Conservation (phyloP, 2,329 filamentous ascomycete genomes). For the Hypoxylon sp. region DNA sequence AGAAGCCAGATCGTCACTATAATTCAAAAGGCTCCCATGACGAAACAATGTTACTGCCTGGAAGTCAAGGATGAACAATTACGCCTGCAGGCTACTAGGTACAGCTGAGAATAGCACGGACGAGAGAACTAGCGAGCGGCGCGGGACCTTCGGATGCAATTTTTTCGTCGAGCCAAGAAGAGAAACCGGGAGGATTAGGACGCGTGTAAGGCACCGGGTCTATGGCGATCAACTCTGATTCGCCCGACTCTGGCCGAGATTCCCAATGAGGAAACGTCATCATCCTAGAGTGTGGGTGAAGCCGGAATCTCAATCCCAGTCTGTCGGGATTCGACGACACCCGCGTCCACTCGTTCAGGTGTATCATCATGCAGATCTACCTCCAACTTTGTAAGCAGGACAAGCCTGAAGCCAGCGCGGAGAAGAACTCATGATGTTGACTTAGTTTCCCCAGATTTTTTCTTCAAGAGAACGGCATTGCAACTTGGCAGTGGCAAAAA, state of each 20-base stretch:
- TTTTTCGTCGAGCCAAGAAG: constrained; percentile 36
- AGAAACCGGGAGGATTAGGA: constrained; percentile 40
- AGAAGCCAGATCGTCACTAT: constrained; percentile 37
- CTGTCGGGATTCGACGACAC: constrained; percentile 42
- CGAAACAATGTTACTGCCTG: constrained; percentile 40
- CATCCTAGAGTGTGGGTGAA: constrained; percentile 48
- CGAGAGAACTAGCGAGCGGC: constrained; percentile 18
- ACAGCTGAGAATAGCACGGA: constrained; percentile 31
- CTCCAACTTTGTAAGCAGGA: constrained; percentile 1
- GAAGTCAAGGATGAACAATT: constrained; percentile 22
- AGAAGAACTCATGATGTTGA: constrained; percentile 31
- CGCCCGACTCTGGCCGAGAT: constrained; percentile 25
- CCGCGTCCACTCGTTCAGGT: constrained; percentile 20
- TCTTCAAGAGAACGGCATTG: constrained; percentile 31
- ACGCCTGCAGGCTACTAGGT: constrained; percentile 22
- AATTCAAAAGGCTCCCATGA: constrained; percentile 21
- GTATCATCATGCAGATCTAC: constrained; percentile 33
- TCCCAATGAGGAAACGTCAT: constrained; percentile 45
- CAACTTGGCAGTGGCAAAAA: constrained; percentile 43
- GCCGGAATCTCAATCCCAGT: constrained; percentile 53
- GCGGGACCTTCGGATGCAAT: constrained; percentile 41
- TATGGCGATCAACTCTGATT: constrained; percentile 34
- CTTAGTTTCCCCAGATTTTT: constrained; percentile 41
- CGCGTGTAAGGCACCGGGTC: constrained; percentile 29
- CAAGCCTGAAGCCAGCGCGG: constrained; percentile 33